Evolutionary conservation across 1,139 yeast genomes (phyloP).

Genomic region (Scheffersomyces parashehatae): DNA sequence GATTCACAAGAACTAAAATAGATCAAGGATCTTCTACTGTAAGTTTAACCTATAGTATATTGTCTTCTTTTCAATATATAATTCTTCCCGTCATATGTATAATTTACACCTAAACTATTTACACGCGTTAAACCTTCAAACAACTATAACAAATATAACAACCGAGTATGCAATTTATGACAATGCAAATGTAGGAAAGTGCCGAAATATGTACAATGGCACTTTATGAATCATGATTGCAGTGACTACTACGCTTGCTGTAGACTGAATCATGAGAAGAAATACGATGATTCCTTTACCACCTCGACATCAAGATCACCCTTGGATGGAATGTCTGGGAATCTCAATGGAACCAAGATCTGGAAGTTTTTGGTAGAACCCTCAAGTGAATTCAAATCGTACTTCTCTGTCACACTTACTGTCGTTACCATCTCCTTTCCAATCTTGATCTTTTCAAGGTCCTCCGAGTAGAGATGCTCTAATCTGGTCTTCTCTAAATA

Average conservation of each 20-base stretch:
- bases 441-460: conserved; percentile 47
- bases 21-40: background rate
- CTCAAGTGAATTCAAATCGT: conserved; percentile 28
- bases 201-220: conserved; percentile 9
- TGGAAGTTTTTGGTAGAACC: conserved; percentile 30
- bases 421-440: conserved; percentile 72
- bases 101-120: conserved; percentile 1
- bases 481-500: conserved; percentile 68
- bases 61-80: background rate
- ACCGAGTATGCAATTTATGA: background rate
- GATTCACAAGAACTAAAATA: background rate
- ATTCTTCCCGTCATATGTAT: background rate
- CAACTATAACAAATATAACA: background rate
- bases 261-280: conserved; percentile 51
- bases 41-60: too few species aligned
- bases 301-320: conserved; percentile 82
- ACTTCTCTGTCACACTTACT: conserved; percentile 59
- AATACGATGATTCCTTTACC: conserved; percentile 74
- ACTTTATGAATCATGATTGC: too few species aligned
- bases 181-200: background rate
- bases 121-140: background rate
- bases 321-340: conserved; percentile 76
- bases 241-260: background rate
- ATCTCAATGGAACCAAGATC: conserved; percentile 58
- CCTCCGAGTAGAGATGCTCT: conserved; percentile 52